Evolutionary conservation across 2,329 filamentous ascomycete species (phyloP).

Genomic region (Zopfia rhizophila): DNA sequence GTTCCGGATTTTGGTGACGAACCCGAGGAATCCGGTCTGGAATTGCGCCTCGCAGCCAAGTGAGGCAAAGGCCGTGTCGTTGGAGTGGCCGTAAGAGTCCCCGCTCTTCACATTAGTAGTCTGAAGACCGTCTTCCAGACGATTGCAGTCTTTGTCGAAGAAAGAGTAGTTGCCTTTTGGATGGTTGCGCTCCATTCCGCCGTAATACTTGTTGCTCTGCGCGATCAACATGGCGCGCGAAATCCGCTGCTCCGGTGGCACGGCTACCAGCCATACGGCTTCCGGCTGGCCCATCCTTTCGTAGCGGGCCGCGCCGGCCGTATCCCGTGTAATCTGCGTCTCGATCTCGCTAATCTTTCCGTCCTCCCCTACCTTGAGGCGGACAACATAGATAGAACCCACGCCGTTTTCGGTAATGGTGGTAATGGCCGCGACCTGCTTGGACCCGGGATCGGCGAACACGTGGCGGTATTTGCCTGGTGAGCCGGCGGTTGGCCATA

Average conservation of each 20-base stretch:
- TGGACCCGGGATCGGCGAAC: constrained; percentile 12
- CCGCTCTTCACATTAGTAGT: constrained; percentile 17
- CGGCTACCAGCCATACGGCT: constrained; percentile 18
- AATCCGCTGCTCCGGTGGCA: constrained; percentile 14
- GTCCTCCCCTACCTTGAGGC: constrained; percentile 5
- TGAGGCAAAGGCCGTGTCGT: constrained; percentile 22
- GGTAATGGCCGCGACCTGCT: constrained; percentile 19
- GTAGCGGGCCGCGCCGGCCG: constrained; percentile 11
- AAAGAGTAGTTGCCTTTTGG: constrained; percentile 22
- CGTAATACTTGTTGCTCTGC: constrained; percentile 20
- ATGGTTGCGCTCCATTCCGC: constrained; percentile 22
- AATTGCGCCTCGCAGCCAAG: constrained; percentile 23
- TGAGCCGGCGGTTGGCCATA: constrained; percentile 8
- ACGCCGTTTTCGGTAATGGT: constrained; percentile 17
- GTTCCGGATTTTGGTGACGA: constrained; percentile 21
- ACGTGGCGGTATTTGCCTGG: constrained; percentile 19
- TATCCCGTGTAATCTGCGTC: constrained; percentile 20
- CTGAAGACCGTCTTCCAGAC: constrained; percentile 17
- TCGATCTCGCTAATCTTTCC: constrained; percentile 19
- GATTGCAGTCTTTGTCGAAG: constrained; percentile 22
- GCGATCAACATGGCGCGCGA: constrained; percentile 9
- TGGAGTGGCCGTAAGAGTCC: constrained; percentile 21
- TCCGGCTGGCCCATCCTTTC: constrained; percentile 19
- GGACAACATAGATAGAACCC: constrained; percentile 14
- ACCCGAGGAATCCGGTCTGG: constrained; percentile 21